Base-by-base conservation (phyloP, 148 eudicot species). In the Heliamphora exappendiculata region DNA sequence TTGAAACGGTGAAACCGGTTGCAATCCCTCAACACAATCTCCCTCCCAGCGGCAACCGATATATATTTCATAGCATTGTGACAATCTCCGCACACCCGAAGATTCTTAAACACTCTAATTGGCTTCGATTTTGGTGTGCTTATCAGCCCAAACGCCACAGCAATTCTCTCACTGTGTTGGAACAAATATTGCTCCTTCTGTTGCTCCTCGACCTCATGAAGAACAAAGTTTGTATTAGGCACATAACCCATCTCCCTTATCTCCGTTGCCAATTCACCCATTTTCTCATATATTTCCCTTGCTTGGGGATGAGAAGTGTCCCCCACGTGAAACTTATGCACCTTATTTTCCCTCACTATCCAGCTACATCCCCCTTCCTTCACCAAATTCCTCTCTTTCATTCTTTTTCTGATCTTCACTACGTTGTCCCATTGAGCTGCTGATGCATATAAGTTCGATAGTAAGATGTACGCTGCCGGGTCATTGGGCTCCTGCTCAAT, bases 331-430 rank as follows among this genome's bases (percentile, higher is more conserved):
- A 91, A 91, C 72, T 78, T 87, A 81, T 89, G 89, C 42, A 88
- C 85, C 59, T 33, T 76, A 37, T 82, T 85, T 34, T 77, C 87
- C 24, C 69, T 78, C 76, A 89, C 96, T 41, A 85, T 80, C 96
- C 96, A 91, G 80, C 96, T 91, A 51, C 88, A 85, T 11, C 91
- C 93, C 2, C 85, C 96, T 86, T 91, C 96, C 78, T 87, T 91
- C 12, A 76, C 75, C 86, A 91, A 75, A 68, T 84, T 85, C 77
- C 86, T 85, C 68, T 82, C 84, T 72, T 86, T 91, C 92, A 91
- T 89, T 26, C 22, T 75, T 77, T 82, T 84, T 73, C 96, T 67
- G 39, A 85, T 85, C 45, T 82, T 51, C 31, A 75, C 75, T 4
- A 83, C 90, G 1, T 80, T 31, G 33, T 83, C 85, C 88, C 87